Evolutionary conservation across 1,139 yeast genomes (phyloP).

Genomic region (Hemisphaericaspora xylofermentans): DNA sequence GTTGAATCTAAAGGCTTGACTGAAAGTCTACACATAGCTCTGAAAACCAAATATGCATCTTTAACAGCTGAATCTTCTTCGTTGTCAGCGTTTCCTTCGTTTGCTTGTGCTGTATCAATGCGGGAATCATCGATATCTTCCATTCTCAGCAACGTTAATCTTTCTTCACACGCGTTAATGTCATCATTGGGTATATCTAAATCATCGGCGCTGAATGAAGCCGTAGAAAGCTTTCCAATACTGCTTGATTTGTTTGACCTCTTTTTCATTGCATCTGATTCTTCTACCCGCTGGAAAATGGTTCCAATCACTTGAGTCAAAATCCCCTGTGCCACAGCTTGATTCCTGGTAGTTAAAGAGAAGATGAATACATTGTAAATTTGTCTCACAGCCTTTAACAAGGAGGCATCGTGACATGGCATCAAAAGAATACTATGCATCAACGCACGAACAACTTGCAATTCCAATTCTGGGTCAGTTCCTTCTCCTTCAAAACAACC

Average conservation of each 20-base stretch:
- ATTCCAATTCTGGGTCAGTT: conserved; percentile 83
- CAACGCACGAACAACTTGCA: conserved; percentile 89
- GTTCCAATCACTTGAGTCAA: conserved; percentile 87
- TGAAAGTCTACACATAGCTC: conserved; percentile 93
- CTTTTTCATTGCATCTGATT: conserved; percentile 19
- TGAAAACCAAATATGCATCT: conserved; percentile 88
- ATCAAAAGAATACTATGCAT: conserved; percentile 82
- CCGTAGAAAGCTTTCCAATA: conserved; percentile 20
- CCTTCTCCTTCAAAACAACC: conserved; percentile 90
- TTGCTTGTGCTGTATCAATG: conserved; percentile 50
- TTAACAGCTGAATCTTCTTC: conserved; percentile 72
- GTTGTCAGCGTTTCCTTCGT: conserved; percentile 44
- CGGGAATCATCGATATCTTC: conserved; percentile 54
- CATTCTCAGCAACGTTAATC: conserved; percentile 58
- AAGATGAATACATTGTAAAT: conserved; percentile 88
- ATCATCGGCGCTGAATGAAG: conserved; percentile 16
- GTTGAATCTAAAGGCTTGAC: conserved; percentile 76
- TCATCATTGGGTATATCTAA: conserved; percentile 15
- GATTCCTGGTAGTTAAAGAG: conserved; percentile 79
- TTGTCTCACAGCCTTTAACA: conserved; percentile 88
- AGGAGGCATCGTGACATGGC: conserved; percentile 88
- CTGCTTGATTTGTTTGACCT: conserved; percentile 20
- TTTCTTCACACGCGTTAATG: conserved; percentile 18
- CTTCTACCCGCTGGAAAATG: conserved; percentile 73
- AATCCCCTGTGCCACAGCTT: conserved; percentile 93